Percentiles rank a stretch among this genome's conserved stretches.
phyloP scores from a whole-genome alignment of 1,139 yeast genomes.

The Schwanniomyces etchellsii region DNA sequence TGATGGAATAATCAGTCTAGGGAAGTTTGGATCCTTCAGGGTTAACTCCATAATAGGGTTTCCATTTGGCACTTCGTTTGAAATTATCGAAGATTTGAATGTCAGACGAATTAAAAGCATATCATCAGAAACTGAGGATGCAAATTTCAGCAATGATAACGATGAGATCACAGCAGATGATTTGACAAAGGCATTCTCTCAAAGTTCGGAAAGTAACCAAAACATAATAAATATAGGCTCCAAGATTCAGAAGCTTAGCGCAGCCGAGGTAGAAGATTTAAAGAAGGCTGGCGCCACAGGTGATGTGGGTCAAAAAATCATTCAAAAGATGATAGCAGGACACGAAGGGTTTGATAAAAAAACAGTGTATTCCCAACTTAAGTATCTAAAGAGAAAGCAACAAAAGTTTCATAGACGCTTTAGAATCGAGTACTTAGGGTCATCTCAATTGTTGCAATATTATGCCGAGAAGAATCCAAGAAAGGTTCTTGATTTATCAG shows the following conservation, averaged over 20 bases:
- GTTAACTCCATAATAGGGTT: slow-evolving; percentile 73
- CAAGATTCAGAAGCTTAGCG: slow-evolving; percentile 65
- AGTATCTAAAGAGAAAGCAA: slow-evolving; percentile 85
- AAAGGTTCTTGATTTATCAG: slow-evolving; percentile 74
- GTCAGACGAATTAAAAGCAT: slow-evolving; percentile 45
- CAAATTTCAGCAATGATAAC: slow-evolving; percentile 13
- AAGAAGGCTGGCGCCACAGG: slow-evolving; percentile 62
- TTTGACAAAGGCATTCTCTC: slow-evolving; percentile 35
- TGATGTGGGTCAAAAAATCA: slow-evolving; percentile 71
- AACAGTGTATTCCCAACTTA: slow-evolving; percentile 85
- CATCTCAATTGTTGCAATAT: slow-evolving; percentile 69
- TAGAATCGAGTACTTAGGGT: slow-evolving; percentile 73
- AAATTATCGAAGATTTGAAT: slow-evolving; percentile 56
- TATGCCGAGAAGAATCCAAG: slow-evolving; percentile 68
- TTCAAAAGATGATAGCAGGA: slow-evolving; percentile 73
- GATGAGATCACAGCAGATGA: slow-evolving; percentile 30
- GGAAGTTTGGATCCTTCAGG: slow-evolving; percentile 85
- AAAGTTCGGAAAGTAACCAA: slow-evolving; percentile 60
- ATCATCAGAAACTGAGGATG: slow-evolving; percentile 21
- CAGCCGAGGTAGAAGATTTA: slow-evolving; percentile 74
- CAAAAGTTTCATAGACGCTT: slow-evolving; percentile 85
- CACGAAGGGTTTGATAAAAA: slow-evolving; percentile 87
- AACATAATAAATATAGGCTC: slow-evolving; percentile 70
- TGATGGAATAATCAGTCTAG: slow-evolving; percentile 61
- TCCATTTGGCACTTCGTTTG: slow-evolving; percentile 87